phyloP scores from a whole-genome alignment of 495 filamentous ascomycete genomes.

The Annulohypoxylon maeteangense region DNA sequence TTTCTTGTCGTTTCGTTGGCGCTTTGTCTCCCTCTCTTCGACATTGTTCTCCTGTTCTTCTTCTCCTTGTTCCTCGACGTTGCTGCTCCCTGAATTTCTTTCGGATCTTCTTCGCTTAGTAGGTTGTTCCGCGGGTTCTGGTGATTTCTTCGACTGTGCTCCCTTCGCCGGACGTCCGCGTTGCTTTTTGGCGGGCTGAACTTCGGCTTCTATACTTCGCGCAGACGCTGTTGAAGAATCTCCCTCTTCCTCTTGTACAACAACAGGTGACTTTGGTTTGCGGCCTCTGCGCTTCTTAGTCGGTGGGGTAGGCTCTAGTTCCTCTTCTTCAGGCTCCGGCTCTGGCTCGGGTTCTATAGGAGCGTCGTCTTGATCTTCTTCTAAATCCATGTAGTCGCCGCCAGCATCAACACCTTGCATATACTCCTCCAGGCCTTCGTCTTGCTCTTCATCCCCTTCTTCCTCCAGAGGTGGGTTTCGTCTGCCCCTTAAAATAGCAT shows the following conservation, averaged over 20 bases:
- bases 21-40: constrained; percentile 43
- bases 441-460: constrained; percentile 42
- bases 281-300: constrained; percentile 46
- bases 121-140: constrained; percentile 30
- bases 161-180: constrained; percentile 44
- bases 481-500: constrained; percentile 24
- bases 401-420: constrained; percentile 51
- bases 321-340: constrained; percentile 39
- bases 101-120: constrained; percentile 41
- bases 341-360: constrained; percentile 39
- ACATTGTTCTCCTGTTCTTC: constrained; percentile 26
- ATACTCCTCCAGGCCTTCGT: constrained; percentile 48
- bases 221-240: constrained; percentile 35
- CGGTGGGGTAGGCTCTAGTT: constrained; percentile 29
- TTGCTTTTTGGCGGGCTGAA: constrained; percentile 40
- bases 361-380: constrained; percentile 23
- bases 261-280: constrained; percentile 44
- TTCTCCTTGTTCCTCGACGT: constrained; percentile 34
- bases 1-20: constrained; percentile 34
- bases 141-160: constrained; percentile 28
- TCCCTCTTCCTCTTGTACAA: constrained; percentile 32
- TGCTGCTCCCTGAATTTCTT: constrained; percentile 27
- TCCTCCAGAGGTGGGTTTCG: constrained; percentile 19
- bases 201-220: constrained; percentile 41
- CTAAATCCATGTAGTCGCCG: constrained; percentile 37